Base-by-base conservation (phyloP, 768 basidiomycete species). In the Leccinellum albellum region DNA sequence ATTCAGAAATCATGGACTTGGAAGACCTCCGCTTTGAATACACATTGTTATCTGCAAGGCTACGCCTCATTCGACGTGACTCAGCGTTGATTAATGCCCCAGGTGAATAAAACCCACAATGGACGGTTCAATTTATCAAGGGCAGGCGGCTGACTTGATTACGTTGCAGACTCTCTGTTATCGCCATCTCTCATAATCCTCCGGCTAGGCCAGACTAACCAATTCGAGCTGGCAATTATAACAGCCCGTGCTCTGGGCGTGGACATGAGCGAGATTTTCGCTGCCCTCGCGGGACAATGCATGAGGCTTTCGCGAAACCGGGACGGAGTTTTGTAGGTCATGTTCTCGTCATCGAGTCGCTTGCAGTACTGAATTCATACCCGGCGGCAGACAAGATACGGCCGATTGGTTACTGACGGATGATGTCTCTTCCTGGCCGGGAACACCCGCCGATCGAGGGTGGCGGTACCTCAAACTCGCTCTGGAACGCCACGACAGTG, bases 221-320 rank as follows among this genome's bases (percentile, higher is more conserved):
- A 83, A 61, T 95, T 90, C 72, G 89, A 86, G 62, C 76, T 82
- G 51, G 96, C 96, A 3, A 82, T 96, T 71, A 73, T 83, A 6
- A 82, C 86, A 28, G 94, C 92, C 3, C 80, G 83, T 32, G 83
- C 82, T 46, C 81, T 97, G 42, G 78, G 83, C 32, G 84, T 93
- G 42, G 92, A 97, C 70, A 91, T 98, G 89, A 84, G 86, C 3
- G 88, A 92, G 60, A 65, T 96, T 12, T 96, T 98, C 66, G 81
- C 82, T 42, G 79, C 83, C 60, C 74, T 98, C 60, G 85, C 93
- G 0, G 77, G 75, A 35, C 86, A 91, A 66, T 97, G 94, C 70
- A 72, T 95, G 48, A 83, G 87, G 56, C 75, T 97, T 44, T 81
- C 88, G 57, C 82, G 78, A 64, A 81, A 82, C 57, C 79, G 83